Evolutionary conservation across 164 flowering plant genomes (phyloP).

Genomic region (Kalanchoe fedtschenkoi): DNA sequence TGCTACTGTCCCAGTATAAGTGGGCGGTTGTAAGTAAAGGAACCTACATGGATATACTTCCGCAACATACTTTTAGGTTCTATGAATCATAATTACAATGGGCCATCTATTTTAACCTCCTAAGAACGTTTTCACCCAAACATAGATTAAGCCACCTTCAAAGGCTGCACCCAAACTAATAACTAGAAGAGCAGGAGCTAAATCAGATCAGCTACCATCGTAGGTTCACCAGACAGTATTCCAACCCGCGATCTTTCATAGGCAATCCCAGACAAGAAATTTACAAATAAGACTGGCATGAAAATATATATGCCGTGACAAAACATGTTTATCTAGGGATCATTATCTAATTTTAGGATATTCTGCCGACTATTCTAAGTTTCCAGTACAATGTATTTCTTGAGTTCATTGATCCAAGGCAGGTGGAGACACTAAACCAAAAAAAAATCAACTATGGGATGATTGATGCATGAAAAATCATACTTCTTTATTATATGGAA

Average conservation of each 20-base stretch:
- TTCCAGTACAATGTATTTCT: no score
- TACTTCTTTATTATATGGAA: no score
- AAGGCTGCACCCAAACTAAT: neutral
- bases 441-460: no score
- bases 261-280: neutral
- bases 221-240: neutral
- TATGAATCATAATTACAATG: neutral
- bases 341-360: neutral
- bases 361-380: no score
- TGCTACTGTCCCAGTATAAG: neutral
- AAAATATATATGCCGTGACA: neutral
- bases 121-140: neutral
- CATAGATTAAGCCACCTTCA: neutral
- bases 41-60: neutral
- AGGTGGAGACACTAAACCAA: no score
- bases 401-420: no score
- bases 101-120: neutral
- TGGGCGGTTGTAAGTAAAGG: neutral
- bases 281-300: neutral
- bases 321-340: neutral
- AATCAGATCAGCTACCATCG: neutral
- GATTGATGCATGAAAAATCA: no score
- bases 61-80: neutral
- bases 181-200: no score
- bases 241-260: neutral